These are phyloP conservation scores for Chaetomiaceae sp. DNA, from an alignment of 2,329 filamentous ascomycete genomes.

Conservation along the genomic window DNA sequence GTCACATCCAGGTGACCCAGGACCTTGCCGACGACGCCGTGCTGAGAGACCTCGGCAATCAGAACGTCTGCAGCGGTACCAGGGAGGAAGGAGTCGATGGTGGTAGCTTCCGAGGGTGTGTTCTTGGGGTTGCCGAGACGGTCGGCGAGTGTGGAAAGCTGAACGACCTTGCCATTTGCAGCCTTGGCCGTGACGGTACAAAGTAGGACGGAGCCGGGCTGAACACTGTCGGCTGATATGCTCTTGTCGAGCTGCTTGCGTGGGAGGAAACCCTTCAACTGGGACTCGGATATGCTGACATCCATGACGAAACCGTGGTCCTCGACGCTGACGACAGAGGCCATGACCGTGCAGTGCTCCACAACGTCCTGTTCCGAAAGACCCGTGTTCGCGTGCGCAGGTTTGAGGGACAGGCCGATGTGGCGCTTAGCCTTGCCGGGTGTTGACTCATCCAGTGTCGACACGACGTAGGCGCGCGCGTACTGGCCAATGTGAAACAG, in stretches of 20 bases:
- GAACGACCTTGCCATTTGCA: constrained; percentile 74
- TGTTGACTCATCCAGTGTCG: constrained; percentile 60
- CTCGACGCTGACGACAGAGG: constrained; percentile 83
- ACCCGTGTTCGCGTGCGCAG: constrained; percentile 69
- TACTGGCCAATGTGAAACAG: constrained; percentile 85
- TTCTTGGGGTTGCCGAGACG: constrained; percentile 62
- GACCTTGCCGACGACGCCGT: constrained; percentile 81
- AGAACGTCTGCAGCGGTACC: constrained; percentile 86
- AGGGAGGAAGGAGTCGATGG: constrained; percentile 83
- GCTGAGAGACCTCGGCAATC: constrained; percentile 65
- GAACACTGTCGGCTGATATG: constrained; percentile 60
- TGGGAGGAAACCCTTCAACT: constrained; percentile 75
- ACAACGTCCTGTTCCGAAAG: constrained; percentile 68
- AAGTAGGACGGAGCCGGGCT: constrained; percentile 78
- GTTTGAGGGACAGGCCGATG: constrained; percentile 82
- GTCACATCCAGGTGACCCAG: constrained; percentile 89
- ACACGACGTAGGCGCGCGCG: constrained; percentile 73
- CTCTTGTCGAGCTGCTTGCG: constrained; percentile 70
- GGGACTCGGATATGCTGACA: constrained; percentile 63
- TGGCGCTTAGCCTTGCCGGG: constrained; percentile 64
- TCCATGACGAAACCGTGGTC: constrained; percentile 96
- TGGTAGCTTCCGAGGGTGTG: constrained; percentile 68
- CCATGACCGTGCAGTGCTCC: constrained; percentile 73
- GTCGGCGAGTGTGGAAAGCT: constrained; percentile 69
- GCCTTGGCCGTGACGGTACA: constrained; percentile 72